Evolutionary conservation across 768 basidiomycete genomes (phyloP).

Genomic region (Rhizopogon roseolus): DNA sequence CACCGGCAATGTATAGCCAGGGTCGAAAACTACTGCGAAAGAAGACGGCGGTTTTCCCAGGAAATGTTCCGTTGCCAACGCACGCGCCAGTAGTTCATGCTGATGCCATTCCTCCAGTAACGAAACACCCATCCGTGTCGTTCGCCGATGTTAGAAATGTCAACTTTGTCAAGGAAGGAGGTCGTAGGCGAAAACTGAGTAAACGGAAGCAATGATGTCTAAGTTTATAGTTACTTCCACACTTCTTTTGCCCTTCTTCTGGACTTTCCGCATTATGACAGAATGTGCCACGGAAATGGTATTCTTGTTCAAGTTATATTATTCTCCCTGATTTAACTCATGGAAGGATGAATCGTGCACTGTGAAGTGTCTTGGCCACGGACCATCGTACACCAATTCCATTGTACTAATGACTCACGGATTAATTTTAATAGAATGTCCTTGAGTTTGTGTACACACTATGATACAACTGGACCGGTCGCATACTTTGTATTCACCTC

Average conservation of each 20-base stretch:
- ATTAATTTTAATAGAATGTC: neutral
- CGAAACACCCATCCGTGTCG: slow-evolving; percentile 8
- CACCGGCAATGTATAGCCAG: slow-evolving; percentile 6
- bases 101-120: slow-evolving; percentile 5
- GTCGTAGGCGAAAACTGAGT: slow-evolving; percentile 25
- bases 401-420: slow-evolving; percentile 8
- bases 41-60: slow-evolving; percentile 18
- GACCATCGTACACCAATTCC: neutral
- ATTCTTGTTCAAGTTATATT: slow-evolving; percentile 16
- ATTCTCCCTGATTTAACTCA: slow-evolving; percentile 8
- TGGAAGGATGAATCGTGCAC: slow-evolving; percentile 8
- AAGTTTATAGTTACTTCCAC: slow-evolving; percentile 6
- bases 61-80: slow-evolving; percentile 20
- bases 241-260: neutral
- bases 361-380: neutral
- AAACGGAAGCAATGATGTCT: slow-evolving; percentile 24
- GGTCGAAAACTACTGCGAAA: slow-evolving; percentile 19
- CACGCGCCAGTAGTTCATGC: slow-evolving; percentile 13
- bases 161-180: slow-evolving; percentile 12
- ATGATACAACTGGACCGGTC: no score
- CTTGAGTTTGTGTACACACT: neutral
- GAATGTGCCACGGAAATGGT: slow-evolving; percentile 14
- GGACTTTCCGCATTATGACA: neutral
- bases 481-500: no score
- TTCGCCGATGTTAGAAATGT: slow-evolving; percentile 12